Base-by-base conservation (phyloP, 768 basidiomycete species). In the Chalciporus chontae region DNA sequence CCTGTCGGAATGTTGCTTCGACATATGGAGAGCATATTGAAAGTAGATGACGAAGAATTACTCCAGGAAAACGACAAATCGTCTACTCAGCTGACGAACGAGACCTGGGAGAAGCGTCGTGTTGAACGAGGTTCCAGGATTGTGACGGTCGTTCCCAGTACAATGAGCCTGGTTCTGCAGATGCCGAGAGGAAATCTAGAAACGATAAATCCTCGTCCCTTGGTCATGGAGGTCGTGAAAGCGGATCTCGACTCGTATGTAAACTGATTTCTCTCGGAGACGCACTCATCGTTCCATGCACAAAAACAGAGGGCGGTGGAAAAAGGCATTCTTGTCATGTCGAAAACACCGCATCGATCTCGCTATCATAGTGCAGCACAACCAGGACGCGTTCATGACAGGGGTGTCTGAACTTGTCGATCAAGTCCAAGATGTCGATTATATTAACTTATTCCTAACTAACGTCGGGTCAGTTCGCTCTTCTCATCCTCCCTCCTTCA, bases 131-230 rank as follows among this genome's bases (percentile, higher is more conserved):
- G 96, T 4, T 85, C 90, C 7, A 72, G 86, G 51, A 94, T 97
- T 29, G 93, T 98, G 4, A 83, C 86, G 0, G 88, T 86, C 11
- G 85, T 96, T 0, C 87, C 94, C 1, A 92, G 85, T 51, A 71
- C 82, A 8, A 97, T 94, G 90, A 84, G 79, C 58, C 68, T 99
- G 29, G 89, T 98, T 0, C 71, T 99, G 9, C 96, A 99, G 69
- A 98, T 98, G 95, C 96, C 95, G 0, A 73, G 96, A 56, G 96
- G 96, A 1, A 98, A 98, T 68, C 63, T 99, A 52, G 96, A 99
- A 72, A 97, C 93, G 1, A 85, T 99, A 46, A 91, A 87, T 59
- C 96, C 96, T 3, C 76, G 96, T 38, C 89, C 94, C 11, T 69
- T 99, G 58, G 94, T 97, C 15, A 82, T 96, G 75, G 79, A 85